Evolutionary conservation across 1,139 yeast genomes (phyloP), one percentile per base, ranked within the genome.

Genomic region (Saccharomycopsis hybrid): DNA sequence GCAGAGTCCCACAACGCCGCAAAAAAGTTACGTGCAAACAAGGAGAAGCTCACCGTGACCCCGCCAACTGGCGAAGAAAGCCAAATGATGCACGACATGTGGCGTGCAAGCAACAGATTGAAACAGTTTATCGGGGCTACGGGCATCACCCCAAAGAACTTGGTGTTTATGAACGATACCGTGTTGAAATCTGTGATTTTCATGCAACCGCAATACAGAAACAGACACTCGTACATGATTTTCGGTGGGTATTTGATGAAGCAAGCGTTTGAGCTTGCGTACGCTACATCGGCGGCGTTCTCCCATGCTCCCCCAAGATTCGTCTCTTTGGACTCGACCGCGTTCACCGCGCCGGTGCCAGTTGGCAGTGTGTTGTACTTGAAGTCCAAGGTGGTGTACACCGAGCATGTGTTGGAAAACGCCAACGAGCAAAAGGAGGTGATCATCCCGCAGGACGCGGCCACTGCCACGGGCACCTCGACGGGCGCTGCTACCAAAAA

Each of bases 161-260:
- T 82, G 46, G 68, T 74, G 44, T 78, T 76, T 60, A 86, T 87
- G 95, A 74, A 77, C 52, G 82, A 86, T 56, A 82, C 96, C 1
- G 67, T 67, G 46, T 75, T 85, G 52, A 71, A 76, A 49, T 85
- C 95, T 7, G 86, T 96, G 4, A 73, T 82, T 59, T 82, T 89
- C 67, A 90, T 89, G 94, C 97, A 89, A 68, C 97, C 97, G 1
- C 97, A 89, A 68, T 89, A 88, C 68, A 78, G 97, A 67, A 89
- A 89, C 70, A 78, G 96, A 64, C 96, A 89, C 63, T 85, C 95
- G 8, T 86, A 85, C 66, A 88, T 89, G 90, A 86, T 89, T 48
- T 89, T 89, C 65, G 97, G 97, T 58, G 97, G 97, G 30, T 89
- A 89, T 62, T 71, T 89, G 61, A 77, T 89, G 70, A 80, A 96